Evolutionary conservation across 805 yeast genomes (phyloP).

Genomic region (Torulaspora franciscae): DNA sequence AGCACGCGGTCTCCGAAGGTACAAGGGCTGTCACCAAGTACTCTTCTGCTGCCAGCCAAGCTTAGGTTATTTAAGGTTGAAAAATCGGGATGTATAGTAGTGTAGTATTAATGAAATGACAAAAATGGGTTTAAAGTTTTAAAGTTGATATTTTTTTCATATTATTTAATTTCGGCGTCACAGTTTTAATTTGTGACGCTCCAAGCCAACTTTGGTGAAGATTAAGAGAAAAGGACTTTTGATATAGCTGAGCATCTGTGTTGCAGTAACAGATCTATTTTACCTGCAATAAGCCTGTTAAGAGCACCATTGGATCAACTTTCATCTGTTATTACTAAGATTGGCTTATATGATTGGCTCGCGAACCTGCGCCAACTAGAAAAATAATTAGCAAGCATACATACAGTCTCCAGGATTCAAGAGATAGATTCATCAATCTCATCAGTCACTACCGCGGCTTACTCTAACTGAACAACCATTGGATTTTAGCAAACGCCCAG

Average conservation of each 20-base stretch:
- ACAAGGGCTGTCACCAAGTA: slow-evolving; percentile 96
- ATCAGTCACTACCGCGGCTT: not conserved
- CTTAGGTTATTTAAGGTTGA: slow-evolving; percentile 25
- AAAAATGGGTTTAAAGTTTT: not conserved
- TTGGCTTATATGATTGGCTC: slow-evolving; percentile 10
- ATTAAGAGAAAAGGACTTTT: not conserved
- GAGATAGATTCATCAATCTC: not conserved
- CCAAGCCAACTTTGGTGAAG: not conserved
- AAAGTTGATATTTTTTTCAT: not conserved
- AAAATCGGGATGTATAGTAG: slow-evolving; percentile 11
- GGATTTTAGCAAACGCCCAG: not conserved
- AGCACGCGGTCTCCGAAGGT: slow-evolving; percentile 98
- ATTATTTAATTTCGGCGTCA: not conserved
- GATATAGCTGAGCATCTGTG: not conserved
- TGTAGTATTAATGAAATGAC: slow-evolving; percentile 8
- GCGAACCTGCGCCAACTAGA: not conserved
- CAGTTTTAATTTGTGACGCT: not conserved
- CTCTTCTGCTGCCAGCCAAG: slow-evolving; percentile 58
- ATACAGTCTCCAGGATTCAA: not conserved
- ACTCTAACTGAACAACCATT: not conserved
- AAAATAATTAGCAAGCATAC: slow-evolving; percentile 3
- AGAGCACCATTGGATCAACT: not conserved
- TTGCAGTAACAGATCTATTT: not conserved
- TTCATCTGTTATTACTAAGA: slow-evolving; percentile 8
- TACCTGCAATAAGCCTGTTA: not conserved